Evolutionary conservation across 345 rosid genomes (phyloP).

Genomic region (Salix caprea): DNA sequence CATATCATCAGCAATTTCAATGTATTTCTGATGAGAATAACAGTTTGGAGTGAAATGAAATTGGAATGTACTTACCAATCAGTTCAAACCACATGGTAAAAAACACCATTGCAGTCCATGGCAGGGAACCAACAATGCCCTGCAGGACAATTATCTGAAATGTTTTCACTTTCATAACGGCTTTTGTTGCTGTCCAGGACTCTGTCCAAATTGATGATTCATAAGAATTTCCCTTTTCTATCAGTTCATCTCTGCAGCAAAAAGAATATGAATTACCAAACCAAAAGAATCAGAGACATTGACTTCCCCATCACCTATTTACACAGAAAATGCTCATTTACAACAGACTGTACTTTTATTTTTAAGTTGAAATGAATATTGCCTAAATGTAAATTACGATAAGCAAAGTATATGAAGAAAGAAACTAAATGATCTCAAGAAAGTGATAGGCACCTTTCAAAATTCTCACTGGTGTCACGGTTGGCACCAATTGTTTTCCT

Average conservation of each 20-base stretch:
- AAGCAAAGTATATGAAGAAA: background rate
- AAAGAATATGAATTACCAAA: constrained; percentile 11
- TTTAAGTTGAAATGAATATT: background rate
- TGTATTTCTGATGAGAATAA: background rate
- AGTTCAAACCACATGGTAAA: constrained; percentile 97
- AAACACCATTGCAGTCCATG: constrained; percentile 98
- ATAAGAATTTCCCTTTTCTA: constrained; percentile 34
- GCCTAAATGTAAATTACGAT: background rate
- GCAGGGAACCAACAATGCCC: constrained; percentile 81
- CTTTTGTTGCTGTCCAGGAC: constrained; percentile 63
- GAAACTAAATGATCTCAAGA: background rate
- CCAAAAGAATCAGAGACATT: background rate
- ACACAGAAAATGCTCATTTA: background rate
- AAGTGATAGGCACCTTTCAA: constrained; percentile 30
- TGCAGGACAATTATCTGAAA: constrained; percentile 86
- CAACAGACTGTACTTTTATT: background rate
- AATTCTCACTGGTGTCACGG: constrained; percentile 11
- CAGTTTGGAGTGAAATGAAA: background rate
- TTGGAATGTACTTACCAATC: constrained; percentile 44
- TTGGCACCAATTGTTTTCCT: constrained; percentile 28
- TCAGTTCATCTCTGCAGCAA: constrained; percentile 48
- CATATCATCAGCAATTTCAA: background rate
- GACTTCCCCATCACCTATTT: background rate
- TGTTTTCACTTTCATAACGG: constrained; percentile 71
- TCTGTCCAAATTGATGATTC: constrained; percentile 60